phyloP scores from a whole-genome alignment of 345 rosid species.

The Pugionium dolabratum region DNA sequence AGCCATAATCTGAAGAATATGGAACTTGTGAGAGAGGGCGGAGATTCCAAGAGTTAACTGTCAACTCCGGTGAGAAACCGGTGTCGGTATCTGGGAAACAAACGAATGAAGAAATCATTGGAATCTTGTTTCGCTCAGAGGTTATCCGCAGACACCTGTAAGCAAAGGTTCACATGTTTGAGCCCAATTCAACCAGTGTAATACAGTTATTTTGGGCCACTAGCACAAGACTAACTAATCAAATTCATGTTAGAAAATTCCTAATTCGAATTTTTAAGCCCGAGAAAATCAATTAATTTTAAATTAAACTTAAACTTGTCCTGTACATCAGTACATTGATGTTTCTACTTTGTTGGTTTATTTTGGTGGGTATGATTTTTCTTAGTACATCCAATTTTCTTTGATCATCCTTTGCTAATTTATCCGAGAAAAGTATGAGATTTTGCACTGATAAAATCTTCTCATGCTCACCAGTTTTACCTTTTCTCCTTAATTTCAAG shows the following conservation, averaged over 20 bases:
- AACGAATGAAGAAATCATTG: conserved; percentile 46
- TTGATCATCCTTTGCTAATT: conserved; percentile 7
- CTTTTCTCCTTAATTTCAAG: background rate
- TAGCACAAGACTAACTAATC: too few relatives aligned
- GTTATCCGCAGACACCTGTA: background rate
- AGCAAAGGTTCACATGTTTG: too few relatives aligned
- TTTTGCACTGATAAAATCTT: background rate
- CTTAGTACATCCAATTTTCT: background rate
- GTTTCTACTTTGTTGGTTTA: background rate
- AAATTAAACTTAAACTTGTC: too few relatives aligned
- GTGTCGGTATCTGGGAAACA: conserved; percentile 25
- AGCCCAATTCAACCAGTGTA: too few relatives aligned
- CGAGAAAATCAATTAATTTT: too few relatives aligned
- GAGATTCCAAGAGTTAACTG: background rate
- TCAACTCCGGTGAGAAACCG: conserved; percentile 11
- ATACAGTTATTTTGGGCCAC: too few relatives aligned
- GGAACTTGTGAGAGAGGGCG: background rate
- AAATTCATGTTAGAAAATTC: too few relatives aligned
- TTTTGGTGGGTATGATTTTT: conserved; percentile 11
- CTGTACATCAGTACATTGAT: too few relatives aligned
- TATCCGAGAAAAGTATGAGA: background rate
- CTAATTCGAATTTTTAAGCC: too few relatives aligned
- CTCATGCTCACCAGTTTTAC: background rate
- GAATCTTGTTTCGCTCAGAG: background rate
- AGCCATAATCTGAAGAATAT: background rate